These are phyloP conservation scores for Amaranthus hypochondriacus DNA, from an alignment of 148 eudicot genomes.

Conservation along the genomic window DNA sequence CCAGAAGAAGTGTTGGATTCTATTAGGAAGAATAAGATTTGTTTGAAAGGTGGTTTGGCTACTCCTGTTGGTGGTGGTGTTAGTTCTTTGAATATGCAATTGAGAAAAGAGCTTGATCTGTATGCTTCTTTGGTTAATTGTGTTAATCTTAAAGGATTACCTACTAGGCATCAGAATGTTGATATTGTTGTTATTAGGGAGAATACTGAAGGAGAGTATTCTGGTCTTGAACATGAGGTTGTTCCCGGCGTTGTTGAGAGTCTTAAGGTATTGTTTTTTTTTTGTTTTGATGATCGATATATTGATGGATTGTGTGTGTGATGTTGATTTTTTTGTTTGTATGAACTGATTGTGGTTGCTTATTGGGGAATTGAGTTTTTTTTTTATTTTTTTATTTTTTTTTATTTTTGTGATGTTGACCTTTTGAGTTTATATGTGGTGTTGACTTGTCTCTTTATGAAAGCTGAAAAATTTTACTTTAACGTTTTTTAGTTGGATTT, in stretches of 20 bases:
- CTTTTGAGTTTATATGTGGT: too few species aligned
- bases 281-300: too few species aligned
- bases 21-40: conserved; percentile 53
- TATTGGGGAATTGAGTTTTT: too few species aligned
- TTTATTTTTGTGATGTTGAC: too few species aligned
- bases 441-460: too few species aligned
- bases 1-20: conserved; percentile 53
- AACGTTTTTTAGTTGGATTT: too few species aligned
- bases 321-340: too few species aligned
- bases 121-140: conserved; percentile 69
- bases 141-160: conserved; percentile 53
- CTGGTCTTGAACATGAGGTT: conserved; percentile 79
- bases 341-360: too few species aligned
- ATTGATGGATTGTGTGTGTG: too few species aligned
- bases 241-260: conserved; percentile 83
- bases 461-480: too few species aligned
- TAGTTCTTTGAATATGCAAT: conserved; percentile 51
- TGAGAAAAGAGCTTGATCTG: conserved; percentile 60
- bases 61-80: conserved; percentile 26
- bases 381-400: too few species aligned
- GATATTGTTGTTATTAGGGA: conserved; percentile 79
- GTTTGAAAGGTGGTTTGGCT: conserved; percentile 58
- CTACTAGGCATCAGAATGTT: conserved; percentile 58
- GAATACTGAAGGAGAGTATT: conserved; percentile 79
- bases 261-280: conserved; percentile 45